Evolutionary conservation across 2,329 filamentous ascomycete species (phyloP).

Genomic region (Neonectria hederae): DNA sequence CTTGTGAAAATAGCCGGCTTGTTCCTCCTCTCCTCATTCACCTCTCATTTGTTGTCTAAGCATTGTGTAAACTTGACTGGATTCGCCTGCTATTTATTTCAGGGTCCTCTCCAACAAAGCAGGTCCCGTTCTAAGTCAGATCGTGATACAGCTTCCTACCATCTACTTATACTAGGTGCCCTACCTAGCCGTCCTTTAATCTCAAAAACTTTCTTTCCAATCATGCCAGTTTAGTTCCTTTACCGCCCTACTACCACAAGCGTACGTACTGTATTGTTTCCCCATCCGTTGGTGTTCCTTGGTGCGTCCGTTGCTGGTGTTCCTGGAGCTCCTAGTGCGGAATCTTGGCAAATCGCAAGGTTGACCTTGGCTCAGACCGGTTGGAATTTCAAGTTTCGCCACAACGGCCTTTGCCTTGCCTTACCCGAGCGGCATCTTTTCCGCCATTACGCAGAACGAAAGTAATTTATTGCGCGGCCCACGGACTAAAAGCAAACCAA

Average conservation of each 20-base stretch:
- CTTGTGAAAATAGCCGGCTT: neutral
- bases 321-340: neutral
- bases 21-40: neutral
- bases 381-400: constrained; percentile 35
- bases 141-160: neutral
- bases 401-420: constrained; percentile 21
- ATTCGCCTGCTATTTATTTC: neutral
- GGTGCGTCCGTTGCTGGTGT: neutral
- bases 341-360: constrained; percentile 28
- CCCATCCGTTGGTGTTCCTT: neutral
- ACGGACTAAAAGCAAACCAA: neutral
- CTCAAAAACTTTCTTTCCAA: neutral
- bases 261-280: neutral
- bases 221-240: neutral
- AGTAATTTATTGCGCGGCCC: constrained; percentile 10
- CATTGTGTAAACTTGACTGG: neutral
- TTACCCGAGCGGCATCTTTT: constrained; percentile 10
- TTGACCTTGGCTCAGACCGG: constrained; percentile 32
- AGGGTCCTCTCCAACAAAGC: neutral
- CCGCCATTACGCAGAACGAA: constrained; percentile 10
- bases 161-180: neutral
- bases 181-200: neutral
- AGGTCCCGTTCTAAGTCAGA: neutral
- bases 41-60: neutral
- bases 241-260: neutral